These are phyloP conservation scores for Neocucurbitaria cava DNA, from an alignment of 2,329 filamentous ascomycete genomes.

Conservation along the genomic window DNA sequence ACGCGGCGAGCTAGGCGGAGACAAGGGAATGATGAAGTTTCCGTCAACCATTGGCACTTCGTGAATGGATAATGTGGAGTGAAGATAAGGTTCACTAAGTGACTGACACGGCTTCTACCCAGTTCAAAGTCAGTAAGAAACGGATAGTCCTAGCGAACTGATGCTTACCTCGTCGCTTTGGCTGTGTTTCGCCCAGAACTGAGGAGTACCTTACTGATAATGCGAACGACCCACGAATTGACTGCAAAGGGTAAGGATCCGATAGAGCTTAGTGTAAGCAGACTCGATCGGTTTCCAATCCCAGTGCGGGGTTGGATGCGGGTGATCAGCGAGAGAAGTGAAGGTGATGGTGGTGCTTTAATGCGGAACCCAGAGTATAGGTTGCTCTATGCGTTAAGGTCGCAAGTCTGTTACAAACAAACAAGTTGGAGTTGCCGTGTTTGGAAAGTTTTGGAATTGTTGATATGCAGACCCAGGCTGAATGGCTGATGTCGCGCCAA, in stretches of 20 bases:
- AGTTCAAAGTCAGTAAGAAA: conserved; percentile 30
- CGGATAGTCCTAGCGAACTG: background rate
- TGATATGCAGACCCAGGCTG: conserved; percentile 43
- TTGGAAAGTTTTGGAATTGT: conserved; percentile 34
- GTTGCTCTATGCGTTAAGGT: conserved; percentile 31
- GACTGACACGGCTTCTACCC: conserved; percentile 31
- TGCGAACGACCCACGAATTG: conserved; percentile 23
- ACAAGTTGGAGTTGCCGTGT: conserved; percentile 28
- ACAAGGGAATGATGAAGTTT: conserved; percentile 56
- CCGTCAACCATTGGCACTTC: conserved; percentile 54
- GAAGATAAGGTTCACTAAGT: conserved; percentile 25
- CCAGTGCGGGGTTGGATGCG: conserved; percentile 41
- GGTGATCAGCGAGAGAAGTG: conserved; percentile 38
- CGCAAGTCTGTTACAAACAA: conserved; percentile 34
- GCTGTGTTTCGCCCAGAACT: conserved; percentile 2
- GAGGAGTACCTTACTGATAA: conserved; percentile 4
- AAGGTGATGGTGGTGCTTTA: conserved; percentile 33
- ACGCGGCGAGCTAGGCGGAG: conserved; percentile 59
- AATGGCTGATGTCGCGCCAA: conserved; percentile 44
- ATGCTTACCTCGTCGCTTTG: conserved; percentile 15
- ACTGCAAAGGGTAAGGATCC: conserved; percentile 31
- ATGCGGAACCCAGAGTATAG: conserved; percentile 29
- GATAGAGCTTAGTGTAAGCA: conserved; percentile 31
- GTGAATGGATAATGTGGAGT: conserved; percentile 23
- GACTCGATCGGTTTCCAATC: conserved; percentile 35